Evolutionary conservation across 1,284 basidiomycete species (phyloP).

Genomic region (Apiotrichum gracile): DNA sequence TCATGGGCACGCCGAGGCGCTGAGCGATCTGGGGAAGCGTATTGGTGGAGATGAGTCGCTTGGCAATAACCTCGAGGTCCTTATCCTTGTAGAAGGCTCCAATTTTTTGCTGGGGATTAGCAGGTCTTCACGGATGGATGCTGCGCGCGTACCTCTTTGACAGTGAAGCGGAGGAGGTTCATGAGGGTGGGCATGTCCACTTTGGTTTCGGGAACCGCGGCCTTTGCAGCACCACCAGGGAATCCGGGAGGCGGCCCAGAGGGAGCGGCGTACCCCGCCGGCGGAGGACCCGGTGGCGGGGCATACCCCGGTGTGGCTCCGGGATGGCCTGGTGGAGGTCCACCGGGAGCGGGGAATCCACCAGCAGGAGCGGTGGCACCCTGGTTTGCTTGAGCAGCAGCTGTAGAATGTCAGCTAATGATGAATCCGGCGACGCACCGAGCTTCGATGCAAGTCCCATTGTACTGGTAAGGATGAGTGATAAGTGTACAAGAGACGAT

Average conservation of each 20-base stretch:
- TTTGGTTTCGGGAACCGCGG: background rate
- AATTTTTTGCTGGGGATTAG: background rate
- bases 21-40: background rate
- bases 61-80: constrained; percentile 2
- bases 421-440: background rate
- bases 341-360: background rate
- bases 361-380: background rate
- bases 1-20: constrained; percentile 31
- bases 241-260: background rate
- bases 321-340: background rate
- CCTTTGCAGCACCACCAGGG: background rate
- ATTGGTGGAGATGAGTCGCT: background rate
- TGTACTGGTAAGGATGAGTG: no score
- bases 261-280: background rate
- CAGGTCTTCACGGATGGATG: no score
- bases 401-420: background rate
- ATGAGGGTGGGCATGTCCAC: background rate
- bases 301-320: no score
- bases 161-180: background rate
- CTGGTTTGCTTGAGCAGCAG: background rate
- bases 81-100: background rate
- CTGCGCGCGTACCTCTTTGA: background rate
- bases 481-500: no score
- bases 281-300: no score
- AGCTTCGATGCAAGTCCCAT: constrained; percentile 1